Evolutionary conservation across 257 asterid species (phyloP).

Genomic region (Gynochthodes officinalis): DNA sequence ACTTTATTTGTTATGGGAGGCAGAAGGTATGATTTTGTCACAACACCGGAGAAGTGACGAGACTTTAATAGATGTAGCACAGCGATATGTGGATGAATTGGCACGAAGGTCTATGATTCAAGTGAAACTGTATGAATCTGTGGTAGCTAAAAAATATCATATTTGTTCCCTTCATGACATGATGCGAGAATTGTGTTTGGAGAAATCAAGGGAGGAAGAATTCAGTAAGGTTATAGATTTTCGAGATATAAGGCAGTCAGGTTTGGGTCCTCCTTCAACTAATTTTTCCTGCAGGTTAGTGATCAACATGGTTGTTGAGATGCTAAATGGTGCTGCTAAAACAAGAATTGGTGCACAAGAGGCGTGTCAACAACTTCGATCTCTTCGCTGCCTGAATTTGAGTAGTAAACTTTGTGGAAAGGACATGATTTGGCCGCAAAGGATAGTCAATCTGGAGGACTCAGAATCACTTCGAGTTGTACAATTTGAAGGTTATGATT

Average conservation of each 20-base stretch:
- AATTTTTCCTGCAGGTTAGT: neutral
- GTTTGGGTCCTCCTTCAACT: neutral
- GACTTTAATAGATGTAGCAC: conserved; percentile 21
- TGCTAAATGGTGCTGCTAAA: neutral
- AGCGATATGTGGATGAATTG: conserved; percentile 18
- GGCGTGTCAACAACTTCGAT: neutral
- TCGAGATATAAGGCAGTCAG: neutral
- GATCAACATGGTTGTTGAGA: too few species aligned
- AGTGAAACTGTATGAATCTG: neutral
- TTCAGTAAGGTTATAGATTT: neutral
- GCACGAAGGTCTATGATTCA: conserved; percentile 19
- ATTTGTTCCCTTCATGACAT: conserved; percentile 22
- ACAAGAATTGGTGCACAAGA: neutral
- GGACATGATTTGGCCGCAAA: neutral
- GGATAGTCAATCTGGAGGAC: neutral
- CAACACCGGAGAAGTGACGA: conserved; percentile 7
- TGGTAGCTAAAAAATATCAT: neutral
- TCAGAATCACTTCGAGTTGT: conserved; percentile 9
- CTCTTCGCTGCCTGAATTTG: neutral
- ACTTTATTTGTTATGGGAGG: neutral
- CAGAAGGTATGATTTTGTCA: conserved; percentile 2
- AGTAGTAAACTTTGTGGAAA: neutral
- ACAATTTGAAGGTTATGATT: neutral
- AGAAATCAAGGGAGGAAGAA: conserved; percentile 16
- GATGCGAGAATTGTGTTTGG: conserved; percentile 24